Evolutionary conservation across 441 rosid genomes (phyloP), one percentile per base, ranked within the genome.

Genomic region (Syzygium malaccense): DNA sequence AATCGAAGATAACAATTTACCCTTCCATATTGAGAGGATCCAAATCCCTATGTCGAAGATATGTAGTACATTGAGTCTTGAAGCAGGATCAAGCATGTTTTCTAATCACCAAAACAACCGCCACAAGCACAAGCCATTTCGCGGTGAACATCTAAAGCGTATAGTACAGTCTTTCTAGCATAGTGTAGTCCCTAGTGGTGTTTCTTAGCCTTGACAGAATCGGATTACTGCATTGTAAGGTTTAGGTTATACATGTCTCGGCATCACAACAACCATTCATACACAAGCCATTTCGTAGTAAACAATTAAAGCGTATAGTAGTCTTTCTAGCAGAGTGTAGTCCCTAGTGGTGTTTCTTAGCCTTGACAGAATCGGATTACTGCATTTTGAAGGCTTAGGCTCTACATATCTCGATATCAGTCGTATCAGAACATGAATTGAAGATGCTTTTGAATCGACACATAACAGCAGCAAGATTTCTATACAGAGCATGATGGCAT

Each of bases 131-230:
- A 0, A 60, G 66, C 66, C 66, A 60, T 28, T 1, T 60, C 0
- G 32, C 12, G 0, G 4, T 0, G 2, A 60, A 60, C 32, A 60
- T 9, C 12, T 60, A 60, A 13, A 28, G 66, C 4, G 0, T 60
- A 60, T 60, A 13, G 30, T 60, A 28, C 66, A 60, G 66, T 60
- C 32, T 60, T 28, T 60, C 68, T 60, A 28, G 68, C 7, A 28
- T 13, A 60, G 68, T 28, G 18, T 28, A 60, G 32, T 62, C 33
- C 33, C 32, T 14, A 60, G 68, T 60, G 68, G 32, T 33, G 79
- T 19, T 68, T 33, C 79, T 68, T 10, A 33, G 79, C 79, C 48
- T 68, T 33, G 48, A 33, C 48, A 33, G 8, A 33, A 32, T 32
- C 10, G 25, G 20, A 66, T 32, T 32, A 18, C 78, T 32, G 78